Evolutionary conservation across 441 rosid genomes (phyloP), one percentile per base, ranked within the genome.

Genomic region (Croton setiger): DNA sequence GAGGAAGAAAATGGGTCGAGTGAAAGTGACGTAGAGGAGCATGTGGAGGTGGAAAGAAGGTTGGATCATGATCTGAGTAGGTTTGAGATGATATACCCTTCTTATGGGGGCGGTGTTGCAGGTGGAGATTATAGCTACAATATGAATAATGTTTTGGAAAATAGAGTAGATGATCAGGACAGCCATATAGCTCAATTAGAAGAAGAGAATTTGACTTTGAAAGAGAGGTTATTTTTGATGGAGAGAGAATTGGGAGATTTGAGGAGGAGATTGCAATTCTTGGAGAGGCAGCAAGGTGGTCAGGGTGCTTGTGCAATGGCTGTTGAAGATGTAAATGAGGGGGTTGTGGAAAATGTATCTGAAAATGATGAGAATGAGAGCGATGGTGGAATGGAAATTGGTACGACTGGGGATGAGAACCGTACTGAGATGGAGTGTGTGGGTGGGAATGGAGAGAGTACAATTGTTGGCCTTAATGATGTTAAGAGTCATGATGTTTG

Each of bases 11-110:
- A 78, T 48, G 97, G 91, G 3, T 94, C 99, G 3, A 86, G 98
- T 70, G 99, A 88, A 78, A 94, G 99, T 71, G 99, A 92, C 65
- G 97, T 94, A 63, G 99, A 92, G 86, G 99, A 94, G 76, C 98
- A 86, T 71, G 92, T 87, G 62, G 96, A 94, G 77, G 96, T 92
- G 73, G 92, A 92, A 79, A 92, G 97, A 80, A 84, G 99, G 66
- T 61, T 94, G 78, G 97, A 94, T 74, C 99, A 94, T 79, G 99
- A 94, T 82, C 81, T 88, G 80, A 94, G 97, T 66, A 78, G 99
- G 82, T 94, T 94, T 60, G 99, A 94, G 83, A 92, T 95, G 99
- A 90, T 95, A 48, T 87, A 88, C 76, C 99, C 99, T 0, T 87
- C 69, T 69, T 79, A 79, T 37, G 86, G 85, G 36, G 82, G 83